A percentile compares a stretch with the other conserved stretches of the same genome.
Conservation (phyloP, 2,329 filamentous ascomycete species). For the Aspergillus ochraceoroseus region DNA sequence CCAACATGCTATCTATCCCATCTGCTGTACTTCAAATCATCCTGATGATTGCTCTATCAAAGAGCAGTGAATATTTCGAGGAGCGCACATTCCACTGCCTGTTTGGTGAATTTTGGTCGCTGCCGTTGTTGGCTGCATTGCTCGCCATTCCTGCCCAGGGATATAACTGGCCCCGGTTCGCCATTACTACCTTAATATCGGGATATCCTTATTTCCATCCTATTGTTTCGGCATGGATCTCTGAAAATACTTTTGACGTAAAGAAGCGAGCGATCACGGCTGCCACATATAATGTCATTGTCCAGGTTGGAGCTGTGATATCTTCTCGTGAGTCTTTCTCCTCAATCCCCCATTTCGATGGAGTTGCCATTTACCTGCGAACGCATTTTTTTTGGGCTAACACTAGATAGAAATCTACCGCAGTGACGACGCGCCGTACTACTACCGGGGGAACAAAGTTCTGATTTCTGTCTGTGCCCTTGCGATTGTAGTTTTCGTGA, state of each 20-base stretch:
- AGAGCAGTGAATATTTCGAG: conserved; percentile 50
- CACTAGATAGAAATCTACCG: conserved; percentile 47
- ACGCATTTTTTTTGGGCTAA: too few species aligned
- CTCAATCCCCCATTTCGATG: not conserved
- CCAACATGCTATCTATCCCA: conserved; percentile 32
- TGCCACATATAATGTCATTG: conserved; percentile 35
- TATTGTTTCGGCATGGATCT: conserved; percentile 35
- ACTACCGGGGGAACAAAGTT: conserved; percentile 52
- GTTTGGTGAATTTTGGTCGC: conserved; percentile 49
- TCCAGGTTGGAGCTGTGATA: conserved; percentile 30
- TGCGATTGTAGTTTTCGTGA: conserved; percentile 46
- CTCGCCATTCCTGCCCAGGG: conserved; percentile 43
- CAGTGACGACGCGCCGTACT: conserved; percentile 49
- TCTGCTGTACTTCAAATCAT: conserved; percentile 45
- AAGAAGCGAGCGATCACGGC: conserved; percentile 30
- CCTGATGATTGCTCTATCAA: conserved; percentile 46
- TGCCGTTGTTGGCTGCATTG: conserved; percentile 50
- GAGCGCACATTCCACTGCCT: conserved; percentile 51
- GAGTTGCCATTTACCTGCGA: too few species aligned
- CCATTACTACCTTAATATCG: conserved; percentile 48
- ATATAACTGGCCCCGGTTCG: conserved; percentile 49
- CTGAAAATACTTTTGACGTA: conserved; percentile 30
- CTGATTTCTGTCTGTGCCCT: conserved; percentile 50
- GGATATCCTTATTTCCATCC: conserved; percentile 55
- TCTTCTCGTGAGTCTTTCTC: conserved; percentile 24